Base-by-base conservation (phyloP, 2,329 filamentous ascomycete species). In the Calonectria honghensis region DNA sequence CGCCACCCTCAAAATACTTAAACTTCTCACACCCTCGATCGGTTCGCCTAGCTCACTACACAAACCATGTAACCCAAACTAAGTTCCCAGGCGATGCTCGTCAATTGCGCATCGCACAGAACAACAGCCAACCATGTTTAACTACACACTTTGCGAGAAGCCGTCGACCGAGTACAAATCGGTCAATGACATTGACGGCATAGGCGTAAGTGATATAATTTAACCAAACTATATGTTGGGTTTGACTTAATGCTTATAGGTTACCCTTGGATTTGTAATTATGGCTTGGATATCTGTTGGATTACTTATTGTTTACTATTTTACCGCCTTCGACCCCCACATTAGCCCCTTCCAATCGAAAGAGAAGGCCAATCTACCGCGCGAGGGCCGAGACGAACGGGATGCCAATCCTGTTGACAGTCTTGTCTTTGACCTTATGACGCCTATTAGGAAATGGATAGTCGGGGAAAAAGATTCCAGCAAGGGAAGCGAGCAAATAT, bases 211-310 rank as follows among this genome's bases (percentile, higher is more conserved):
- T 24, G 7, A 24, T 4, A 20, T 6, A 35, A 18, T 18, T 41
- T 18, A 20, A 6, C 9, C 45, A 48, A 24, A 24, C 11, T 48
- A 10, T 48, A 3, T 48, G 45, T 24, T 24, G 45, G n/a, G 45
- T 13, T n/a, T 6, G 24, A 24, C 45, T 48, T 20, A 48, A 48
- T 4, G 7, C 10, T 16, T 5, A 3, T 29, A 63, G 59, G 59
- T 63, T 20, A 11, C 45, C 10, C 59, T 63, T 27, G 35, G 59
- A 24, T 41, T 63, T 29, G 32, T 63, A 6, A 63, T 63, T 29
- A 63, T 37, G 31, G 57, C 41, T n/a, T 48, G 41, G 41, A 48
- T 48, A 48, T n/a, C 45, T 6, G 45, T 48, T 24, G n/a, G 6
- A 48, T 13, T 48, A 2, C 45, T 48, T 18, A 29, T 54, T 20